Base-by-base conservation (phyloP, 495 filamentous ascomycete species). In the Pseudomonodictys pantanalensis region DNA sequence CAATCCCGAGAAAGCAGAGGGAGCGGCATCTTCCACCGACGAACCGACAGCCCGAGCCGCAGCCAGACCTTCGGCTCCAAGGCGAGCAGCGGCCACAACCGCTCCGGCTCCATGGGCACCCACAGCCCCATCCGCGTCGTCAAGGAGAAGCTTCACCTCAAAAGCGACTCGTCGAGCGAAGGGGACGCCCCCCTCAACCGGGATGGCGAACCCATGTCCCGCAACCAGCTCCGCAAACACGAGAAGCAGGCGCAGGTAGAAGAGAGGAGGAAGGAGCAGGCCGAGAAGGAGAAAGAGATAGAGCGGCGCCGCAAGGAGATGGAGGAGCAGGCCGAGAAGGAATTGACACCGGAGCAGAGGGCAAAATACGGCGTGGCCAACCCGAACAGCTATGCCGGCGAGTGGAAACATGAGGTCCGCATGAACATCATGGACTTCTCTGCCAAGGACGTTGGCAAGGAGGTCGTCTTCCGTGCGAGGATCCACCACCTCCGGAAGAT, bases 401-500 rank as follows among this genome's bases (percentile, higher is more conserved):
- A 69, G 42, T 61, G 53, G 56, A 68, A 64, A 47, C 46, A 78
- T 18, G 75, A 81, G 17, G 77, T 78, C 23, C 75, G 70, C 11
- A 24, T 41, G 7, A 39, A 71, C 29, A 41, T 76, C 35, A 49
- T 60, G 5, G 33, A 58, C n/a, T 39, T 76, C 6, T 52, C 55
- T 28, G 25, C 60, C 18, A 49, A 59, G 18, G 59, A 85, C 66
- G 76, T 89, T 29, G 88, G 88, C 60, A 85, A 92, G 76, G 84
- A 85, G 57, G 79, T 97, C 39, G 81, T 83, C 22, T 82, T 97
- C 57, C 83, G 92, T 18, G 92, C 88, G 5, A 87, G 89, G 74
- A 78, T 97, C 24, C 90, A 96, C 71, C 95, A 93, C 75, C 77
- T 88, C 20, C 80, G 92, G 62, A 86, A 88, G 59, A 89, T 97